Evolutionary conservation across 116 monocot genomes (phyloP), one percentile per base, ranked within the genome.

Genomic region (Trichopus zeylanicus): DNA sequence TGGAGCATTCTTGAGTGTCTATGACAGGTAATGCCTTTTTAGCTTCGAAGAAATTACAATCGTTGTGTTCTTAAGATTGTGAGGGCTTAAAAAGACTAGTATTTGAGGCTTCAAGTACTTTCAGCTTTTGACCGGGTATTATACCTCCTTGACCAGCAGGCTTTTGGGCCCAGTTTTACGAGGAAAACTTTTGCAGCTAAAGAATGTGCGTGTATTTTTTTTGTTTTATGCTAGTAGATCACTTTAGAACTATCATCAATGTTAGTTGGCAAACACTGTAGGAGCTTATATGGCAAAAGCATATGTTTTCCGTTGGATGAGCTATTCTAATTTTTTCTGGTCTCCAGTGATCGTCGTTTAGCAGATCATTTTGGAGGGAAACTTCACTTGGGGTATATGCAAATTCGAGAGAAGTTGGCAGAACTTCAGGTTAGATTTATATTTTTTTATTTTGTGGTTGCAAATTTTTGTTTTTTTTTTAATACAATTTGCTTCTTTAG

Each of bases 1-100:
- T 75, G 98, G 98, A 65, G 98, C 98, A 62, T 98, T 98, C 70
- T 74, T 98, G 64, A 98, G 98, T 62, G 98, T 98, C 30, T 98
- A 98, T 70, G 98, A 98, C 83, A 98, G 77, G 98, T 98, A 92
- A 70, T 61, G 29, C 42, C 25, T 51, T 60, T 67, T 37, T 48
- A 27, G 62, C 60, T 49, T 25, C 59, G 20, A 16, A 26, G 10
- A 34, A 29, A 26, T 38, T 24, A 12, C 54, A 18, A 48, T 35
- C 0, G 21, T 66, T 52, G 19, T 59, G 23, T 26, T 61, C 48
- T 32, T 68, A 20, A 56, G 58, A 33, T 67, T 67, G 24, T 37
- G 65, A 48, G 35, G 21, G 38, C 24, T 22, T 62, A 10, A 69
- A 27, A 49, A 57, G 51, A 33, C 18, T 65, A 74, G 74, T 71